Conservation (phyloP, 1,139 yeast genomes). For the Nakaseomyces nivariensis region DNA sequence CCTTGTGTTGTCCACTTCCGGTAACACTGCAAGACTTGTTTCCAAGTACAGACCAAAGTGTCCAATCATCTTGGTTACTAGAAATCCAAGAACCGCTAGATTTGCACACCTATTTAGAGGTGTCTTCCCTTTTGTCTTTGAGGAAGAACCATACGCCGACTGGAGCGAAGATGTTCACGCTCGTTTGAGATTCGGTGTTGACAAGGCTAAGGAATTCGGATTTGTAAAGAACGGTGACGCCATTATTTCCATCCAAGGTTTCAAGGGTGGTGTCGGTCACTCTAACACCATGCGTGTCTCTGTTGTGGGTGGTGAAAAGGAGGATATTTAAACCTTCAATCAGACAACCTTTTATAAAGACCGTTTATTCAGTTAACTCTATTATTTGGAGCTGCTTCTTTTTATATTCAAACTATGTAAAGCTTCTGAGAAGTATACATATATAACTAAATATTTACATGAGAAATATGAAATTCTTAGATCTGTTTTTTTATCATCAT, state of each 20-base stretch:
- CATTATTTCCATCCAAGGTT: conserved; percentile 93
- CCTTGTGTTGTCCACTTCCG: conserved; percentile 89
- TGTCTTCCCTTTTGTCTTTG: conserved; percentile 90
- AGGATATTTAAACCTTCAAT: not conserved
- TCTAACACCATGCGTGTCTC: conserved; percentile 88
- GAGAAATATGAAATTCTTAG: too few relatives aligned
- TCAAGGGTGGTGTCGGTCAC: conserved; percentile 98
- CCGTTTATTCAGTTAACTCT: not conserved
- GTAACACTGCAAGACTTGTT: conserved; percentile 88
- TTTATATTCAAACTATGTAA: not conserved
- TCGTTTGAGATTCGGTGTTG: conserved; percentile 90
- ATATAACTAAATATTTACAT: too few relatives aligned
- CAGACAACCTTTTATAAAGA: not conserved
- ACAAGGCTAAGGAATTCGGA: conserved; percentile 81
- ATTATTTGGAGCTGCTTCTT: not conserved
- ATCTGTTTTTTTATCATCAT: too few relatives aligned
- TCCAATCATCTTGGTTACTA: conserved; percentile 96
- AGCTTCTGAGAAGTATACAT: too few relatives aligned
- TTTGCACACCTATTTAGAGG: conserved; percentile 95
- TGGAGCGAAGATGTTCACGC: conserved; percentile 97
- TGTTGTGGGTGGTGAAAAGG: conserved; percentile 26
- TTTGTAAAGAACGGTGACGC: conserved; percentile 80
- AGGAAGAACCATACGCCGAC: conserved; percentile 55
- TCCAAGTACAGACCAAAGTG: conserved; percentile 96
- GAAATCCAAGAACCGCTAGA: conserved; percentile 89